Evolutionary conservation across 345 rosid species (phyloP), one percentile per base, ranked within the genome.

Genomic region (Draba incana): DNA sequence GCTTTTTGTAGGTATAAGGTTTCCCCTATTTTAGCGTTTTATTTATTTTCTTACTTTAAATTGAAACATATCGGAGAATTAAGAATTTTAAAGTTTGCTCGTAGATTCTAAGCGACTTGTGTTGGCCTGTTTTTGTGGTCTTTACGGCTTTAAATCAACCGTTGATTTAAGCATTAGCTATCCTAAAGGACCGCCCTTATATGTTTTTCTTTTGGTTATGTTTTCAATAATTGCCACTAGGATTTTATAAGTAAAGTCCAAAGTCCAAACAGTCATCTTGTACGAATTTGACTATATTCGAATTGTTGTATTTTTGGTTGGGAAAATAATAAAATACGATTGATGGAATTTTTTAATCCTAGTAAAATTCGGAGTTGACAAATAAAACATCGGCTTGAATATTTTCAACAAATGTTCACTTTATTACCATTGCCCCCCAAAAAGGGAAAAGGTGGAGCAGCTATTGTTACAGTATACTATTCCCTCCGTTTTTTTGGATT

Each of bases 31-130:
- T 3, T 15, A 45, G 54, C 44, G 47, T 20, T 52, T 35, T 28
- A 28, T 28, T 9, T 41, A 9, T 61, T 43, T 47, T 49, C 57
- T 12, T 25, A 54, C 75, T 71, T 53, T 52, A 51, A 11, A 52
- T 12, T 62, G 33, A 64, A 47, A 57, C 46, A 64, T 56, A 64
- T 64, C 71, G 41, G 30, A 65, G 20, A 50, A 42, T 44, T 51
- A 39, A 65, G 20, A 50, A 42, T 44, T 51, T 66, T 44, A 23
- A 66, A 44, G 1, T 35, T 52, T 27, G 24, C 38, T 51, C 72
- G 72, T 66, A 42, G 77, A 44, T 51, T 59, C 68, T 74, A 66
- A 74, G 77, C 72, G 37, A 74, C 63, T 53, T 67, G 51, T 44
- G 63, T 60, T 66, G 11, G 39, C 24, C 48, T 41, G 2, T 39